Conservation (phyloP, 1,139 yeast species). For the Geotrichum candidum region DNA sequence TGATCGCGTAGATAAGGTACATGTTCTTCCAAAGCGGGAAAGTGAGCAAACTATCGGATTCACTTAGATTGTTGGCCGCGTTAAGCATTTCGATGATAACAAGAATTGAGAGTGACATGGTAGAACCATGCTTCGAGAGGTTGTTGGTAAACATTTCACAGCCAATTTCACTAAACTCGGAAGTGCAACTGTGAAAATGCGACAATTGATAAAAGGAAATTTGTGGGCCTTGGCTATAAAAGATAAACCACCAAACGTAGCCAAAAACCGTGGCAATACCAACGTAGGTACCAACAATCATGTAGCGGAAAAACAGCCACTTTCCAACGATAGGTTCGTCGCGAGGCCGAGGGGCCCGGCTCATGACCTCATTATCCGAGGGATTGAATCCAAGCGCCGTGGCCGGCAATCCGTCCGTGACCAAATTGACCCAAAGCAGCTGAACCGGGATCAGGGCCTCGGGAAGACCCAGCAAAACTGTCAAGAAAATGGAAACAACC, state of each 20-base stretch:
- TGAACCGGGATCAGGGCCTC: conserved; percentile 35
- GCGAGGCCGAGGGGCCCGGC: conserved; percentile 32
- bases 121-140: conserved; percentile 33
- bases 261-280: conserved; percentile 42
- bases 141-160: conserved; percentile 33
- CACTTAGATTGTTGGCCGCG: conserved; percentile 39
- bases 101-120: conserved; percentile 38
- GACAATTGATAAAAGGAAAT: conserved; percentile 34
- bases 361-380: conserved; percentile 33
- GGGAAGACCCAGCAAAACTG: conserved; percentile 33
- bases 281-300: conserved; percentile 39
- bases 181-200: conserved; percentile 36
- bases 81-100: conserved; percentile 41
- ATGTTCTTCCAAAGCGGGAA: conserved; percentile 39
- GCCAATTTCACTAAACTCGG: conserved; percentile 33
- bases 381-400: conserved; percentile 38
- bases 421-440: conserved; percentile 35
- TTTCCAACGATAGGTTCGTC: conserved; percentile 38
- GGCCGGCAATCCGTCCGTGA: conserved; percentile 37
- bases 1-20: conserved; percentile 36
- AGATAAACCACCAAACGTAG: conserved; percentile 39
- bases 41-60: conserved; percentile 37
- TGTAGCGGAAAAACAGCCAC: conserved; percentile 38
- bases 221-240: conserved; percentile 35
- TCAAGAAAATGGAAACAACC: conserved; percentile 37